phyloP scores from a whole-genome alignment of 2,329 filamentous ascomycete genomes.

The Monilinia vaccinii-corymbosi region DNA sequence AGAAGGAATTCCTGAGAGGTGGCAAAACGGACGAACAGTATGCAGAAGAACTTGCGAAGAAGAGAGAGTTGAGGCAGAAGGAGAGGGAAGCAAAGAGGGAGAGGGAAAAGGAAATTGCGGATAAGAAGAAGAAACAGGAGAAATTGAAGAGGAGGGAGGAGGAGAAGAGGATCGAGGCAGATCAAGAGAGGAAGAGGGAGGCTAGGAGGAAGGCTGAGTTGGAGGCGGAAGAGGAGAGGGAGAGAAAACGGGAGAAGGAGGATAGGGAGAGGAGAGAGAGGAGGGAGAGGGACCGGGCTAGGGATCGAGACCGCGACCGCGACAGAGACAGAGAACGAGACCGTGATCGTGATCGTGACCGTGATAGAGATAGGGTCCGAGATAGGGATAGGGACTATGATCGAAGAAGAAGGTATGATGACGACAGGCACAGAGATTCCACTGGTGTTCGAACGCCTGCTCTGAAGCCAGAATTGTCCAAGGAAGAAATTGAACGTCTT shows the following conservation, averaged over 20 bases:
- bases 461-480: constrained; percentile 23
- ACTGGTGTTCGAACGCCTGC: constrained; percentile 11
- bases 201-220: constrained; percentile 24
- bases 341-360: constrained; percentile 11
- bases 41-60: constrained; percentile 53
- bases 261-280: constrained; percentile 26
- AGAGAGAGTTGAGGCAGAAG: constrained; percentile 51
- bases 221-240: constrained; percentile 20
- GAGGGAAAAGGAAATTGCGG: constrained; percentile 49
- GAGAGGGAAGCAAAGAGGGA: constrained; percentile 50
- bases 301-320: constrained; percentile 27
- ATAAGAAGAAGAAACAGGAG: constrained; percentile 50
- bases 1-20: constrained; percentile 54
- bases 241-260: constrained; percentile 28
- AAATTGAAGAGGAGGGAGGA: constrained; percentile 41
- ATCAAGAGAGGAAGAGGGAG: constrained; percentile 36
- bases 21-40: constrained; percentile 69
- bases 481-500: constrained; percentile 28
- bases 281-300: constrained; percentile 18
- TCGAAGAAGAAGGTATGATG: constrained; percentile 22
- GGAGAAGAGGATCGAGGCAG: constrained; percentile 37
- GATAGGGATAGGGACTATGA: constrained; percentile 17
- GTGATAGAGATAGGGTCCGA: constrained; percentile 23
- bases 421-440: constrained; percentile 15
- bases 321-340: constrained; percentile 25